phyloP scores from a whole-genome alignment of 371 early-diverging fungal species.

The Rhizopus sp. region DNA sequence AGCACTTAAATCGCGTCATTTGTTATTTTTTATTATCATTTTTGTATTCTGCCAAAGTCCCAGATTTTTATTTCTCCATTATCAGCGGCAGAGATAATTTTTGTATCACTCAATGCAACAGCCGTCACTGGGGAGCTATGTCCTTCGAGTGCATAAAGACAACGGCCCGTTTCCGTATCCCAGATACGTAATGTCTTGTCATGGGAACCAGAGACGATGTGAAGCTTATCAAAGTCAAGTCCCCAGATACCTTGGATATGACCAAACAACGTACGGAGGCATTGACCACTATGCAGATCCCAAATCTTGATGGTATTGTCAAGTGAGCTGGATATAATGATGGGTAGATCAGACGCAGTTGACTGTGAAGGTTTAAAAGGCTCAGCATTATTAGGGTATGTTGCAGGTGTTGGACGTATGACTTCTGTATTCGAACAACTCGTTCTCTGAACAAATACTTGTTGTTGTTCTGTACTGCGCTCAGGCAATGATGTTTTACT shows the following conservation, averaged over 20 bases:
- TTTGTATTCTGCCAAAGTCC: conserved; percentile 60
- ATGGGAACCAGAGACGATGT: conserved; percentile 89
- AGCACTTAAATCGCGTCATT: conserved; percentile 17
- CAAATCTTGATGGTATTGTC: conserved; percentile 93
- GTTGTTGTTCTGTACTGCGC: not conserved
- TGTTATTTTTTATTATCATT: conserved; percentile 1
- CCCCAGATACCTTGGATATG: conserved; percentile 93
- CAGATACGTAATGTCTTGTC: conserved; percentile 92
- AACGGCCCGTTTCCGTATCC: conserved; percentile 87
- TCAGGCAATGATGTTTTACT: not conserved
- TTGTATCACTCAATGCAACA: conserved; percentile 83
- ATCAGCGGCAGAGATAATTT: conserved; percentile 82
- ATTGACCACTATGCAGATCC: conserved; percentile 78
- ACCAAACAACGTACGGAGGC: conserved; percentile 84
- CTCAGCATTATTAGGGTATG: conserved; percentile 8
- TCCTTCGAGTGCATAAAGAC: conserved; percentile 75
- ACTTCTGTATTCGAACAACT: conserved; percentile 8
- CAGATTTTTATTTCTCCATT: conserved; percentile 82
- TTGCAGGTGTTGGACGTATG: not conserved
- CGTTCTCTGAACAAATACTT: not conserved
- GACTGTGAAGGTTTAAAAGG: not conserved
- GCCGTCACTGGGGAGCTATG: conserved; percentile 74
- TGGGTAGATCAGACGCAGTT: conserved; percentile 40
- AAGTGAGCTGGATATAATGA: conserved; percentile 81
- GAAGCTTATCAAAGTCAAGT: conserved; percentile 84